Evolutionary conservation across 768 basidiomycete genomes (phyloP).

Genomic region (Lactarius indigo): DNA sequence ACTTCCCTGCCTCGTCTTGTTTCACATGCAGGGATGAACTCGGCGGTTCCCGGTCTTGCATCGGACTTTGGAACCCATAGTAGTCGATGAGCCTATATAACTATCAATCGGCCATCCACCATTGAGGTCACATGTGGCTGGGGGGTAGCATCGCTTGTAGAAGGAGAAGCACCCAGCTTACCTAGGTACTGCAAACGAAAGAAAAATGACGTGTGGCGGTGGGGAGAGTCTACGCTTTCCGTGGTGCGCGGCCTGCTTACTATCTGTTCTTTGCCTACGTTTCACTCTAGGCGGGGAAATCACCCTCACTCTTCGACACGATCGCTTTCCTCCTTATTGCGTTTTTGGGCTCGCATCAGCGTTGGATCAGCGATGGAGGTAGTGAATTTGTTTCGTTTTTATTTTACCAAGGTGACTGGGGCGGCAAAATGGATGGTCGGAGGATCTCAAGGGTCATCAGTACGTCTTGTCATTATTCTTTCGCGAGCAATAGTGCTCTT

Average conservation of each 20-base stretch:
- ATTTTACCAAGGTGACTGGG: too few species aligned
- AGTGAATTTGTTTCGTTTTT: too few species aligned
- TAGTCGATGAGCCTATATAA: not conserved
- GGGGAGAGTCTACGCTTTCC: not conserved
- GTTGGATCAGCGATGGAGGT: too few species aligned
- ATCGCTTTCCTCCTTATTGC: too few species aligned
- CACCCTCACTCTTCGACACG: too few species aligned
- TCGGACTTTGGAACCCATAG: not conserved
- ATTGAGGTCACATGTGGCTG: not conserved
- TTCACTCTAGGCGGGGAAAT: too few species aligned
- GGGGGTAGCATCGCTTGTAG: not conserved
- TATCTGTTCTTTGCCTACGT: not conserved
- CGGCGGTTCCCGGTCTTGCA: not conserved
- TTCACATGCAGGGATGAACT: not conserved
- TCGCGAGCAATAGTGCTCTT: too few species aligned
- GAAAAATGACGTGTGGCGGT: too few species aligned
- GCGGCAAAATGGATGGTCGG: too few species aligned
- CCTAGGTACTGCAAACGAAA: too few species aligned
- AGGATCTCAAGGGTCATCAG: not conserved
- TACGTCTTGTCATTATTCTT: not conserved
- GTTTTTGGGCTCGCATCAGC: too few species aligned
- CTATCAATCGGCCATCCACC: not conserved
- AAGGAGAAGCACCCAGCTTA: not conserved
- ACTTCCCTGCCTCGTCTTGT: not conserved
- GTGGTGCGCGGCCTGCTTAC: not conserved